A percentile compares a stretch with the other conserved stretches of the same genome.
Conservation (phyloP, 2,329 filamentous ascomycete species). For the Colletotrichum coccodes region DNA sequence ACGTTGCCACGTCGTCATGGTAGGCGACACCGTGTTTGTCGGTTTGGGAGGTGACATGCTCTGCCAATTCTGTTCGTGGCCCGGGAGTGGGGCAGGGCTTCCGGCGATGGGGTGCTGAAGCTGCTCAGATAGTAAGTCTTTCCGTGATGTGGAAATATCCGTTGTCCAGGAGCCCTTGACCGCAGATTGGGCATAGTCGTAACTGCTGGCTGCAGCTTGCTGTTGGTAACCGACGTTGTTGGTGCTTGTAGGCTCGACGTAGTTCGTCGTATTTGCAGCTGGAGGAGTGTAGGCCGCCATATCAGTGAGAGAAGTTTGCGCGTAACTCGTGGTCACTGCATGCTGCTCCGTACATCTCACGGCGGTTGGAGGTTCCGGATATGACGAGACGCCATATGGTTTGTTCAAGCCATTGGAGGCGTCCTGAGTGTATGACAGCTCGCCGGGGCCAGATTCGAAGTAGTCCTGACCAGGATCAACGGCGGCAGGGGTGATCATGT, state of each 20-base stretch:
- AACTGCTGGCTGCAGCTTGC: not conserved
- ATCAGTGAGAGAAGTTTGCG: not conserved
- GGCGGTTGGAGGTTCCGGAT: constrained; percentile 13
- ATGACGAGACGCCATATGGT: constrained; percentile 6
- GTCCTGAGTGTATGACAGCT: constrained; percentile 38
- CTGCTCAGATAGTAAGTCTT: constrained; percentile 28
- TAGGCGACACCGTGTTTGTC: constrained; percentile 5
- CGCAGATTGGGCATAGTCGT: not conserved
- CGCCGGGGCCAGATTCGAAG: constrained; percentile 40
- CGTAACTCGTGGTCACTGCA: not conserved
- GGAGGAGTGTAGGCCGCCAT: constrained; percentile 10
- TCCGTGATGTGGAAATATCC: constrained; percentile 2
- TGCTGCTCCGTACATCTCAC: constrained; percentile 21
- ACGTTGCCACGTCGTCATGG: constrained; percentile 10
- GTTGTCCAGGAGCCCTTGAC: not conserved
- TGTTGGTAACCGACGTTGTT: not conserved
- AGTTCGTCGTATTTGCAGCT: constrained; percentile 2
- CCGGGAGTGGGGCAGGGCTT: not conserved
- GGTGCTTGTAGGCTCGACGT: not conserved
- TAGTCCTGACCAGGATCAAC: constrained; percentile 39
- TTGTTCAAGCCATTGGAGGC: constrained; percentile 3
- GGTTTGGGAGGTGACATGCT: constrained; percentile 11
- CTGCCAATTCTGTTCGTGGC: constrained; percentile 19
- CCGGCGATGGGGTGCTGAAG: constrained; percentile 4
- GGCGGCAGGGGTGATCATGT: constrained; percentile 38